A percentile compares a stretch with the other conserved stretches of the same genome.
Conservation (phyloP, 345 rosid species). For the Camelina neglecta region DNA sequence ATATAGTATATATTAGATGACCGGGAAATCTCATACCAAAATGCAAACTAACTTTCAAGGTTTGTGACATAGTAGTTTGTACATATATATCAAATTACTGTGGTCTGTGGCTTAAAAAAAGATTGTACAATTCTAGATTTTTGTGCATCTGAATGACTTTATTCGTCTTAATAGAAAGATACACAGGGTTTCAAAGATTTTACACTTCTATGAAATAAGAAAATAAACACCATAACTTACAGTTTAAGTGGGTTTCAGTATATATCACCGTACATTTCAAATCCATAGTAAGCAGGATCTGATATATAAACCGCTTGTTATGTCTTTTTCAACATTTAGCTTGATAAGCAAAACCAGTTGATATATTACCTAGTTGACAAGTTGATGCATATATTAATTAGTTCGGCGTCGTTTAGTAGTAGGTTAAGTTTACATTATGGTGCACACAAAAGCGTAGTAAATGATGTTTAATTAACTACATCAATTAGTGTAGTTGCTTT, state of each 20-base stretch:
- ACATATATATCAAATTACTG: too few species aligned
- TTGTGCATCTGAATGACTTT: too few species aligned
- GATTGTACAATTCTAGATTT: too few species aligned
- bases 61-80: too few species aligned
- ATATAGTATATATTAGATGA: background rate
- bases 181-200: too few species aligned
- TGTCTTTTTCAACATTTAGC: background rate
- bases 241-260: background rate
- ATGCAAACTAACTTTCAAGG: background rate
- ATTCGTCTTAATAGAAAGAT: too few species aligned
- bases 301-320: conserved; percentile 2
- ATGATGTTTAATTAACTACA: conserved; percentile 19
- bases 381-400: conserved; percentile 37
- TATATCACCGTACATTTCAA: background rate
- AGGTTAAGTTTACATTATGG: conserved; percentile 35
- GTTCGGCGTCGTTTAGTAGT: conserved; percentile 42
- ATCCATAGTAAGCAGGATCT: background rate
- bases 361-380: conserved; percentile 39
- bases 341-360: conserved; percentile 28
- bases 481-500: conserved; percentile 41
- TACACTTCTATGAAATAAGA: too few species aligned
- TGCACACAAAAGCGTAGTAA: conserved; percentile 30
- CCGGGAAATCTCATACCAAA: background rate
- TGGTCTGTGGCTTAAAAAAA: too few species aligned
- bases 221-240: too few species aligned